These are phyloP conservation scores for Pholiota molesta DNA, from an alignment of 768 basidiomycete genomes.

Conservation along the genomic window DNA sequence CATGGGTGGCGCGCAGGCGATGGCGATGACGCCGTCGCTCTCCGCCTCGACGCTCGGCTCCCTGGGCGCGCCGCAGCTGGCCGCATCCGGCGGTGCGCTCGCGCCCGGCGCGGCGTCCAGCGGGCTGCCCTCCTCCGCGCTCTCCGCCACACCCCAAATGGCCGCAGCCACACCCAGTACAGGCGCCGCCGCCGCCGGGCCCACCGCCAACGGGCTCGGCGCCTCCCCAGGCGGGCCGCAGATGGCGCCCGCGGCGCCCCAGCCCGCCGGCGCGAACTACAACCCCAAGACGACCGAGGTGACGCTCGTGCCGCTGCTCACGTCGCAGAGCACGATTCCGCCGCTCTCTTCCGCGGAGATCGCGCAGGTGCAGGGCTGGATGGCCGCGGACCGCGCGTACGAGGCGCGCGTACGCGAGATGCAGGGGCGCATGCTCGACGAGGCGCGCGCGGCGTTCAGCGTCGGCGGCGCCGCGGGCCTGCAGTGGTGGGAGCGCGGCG, in stretches of 20 bases:
- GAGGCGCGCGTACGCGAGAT: conserved; percentile 50
- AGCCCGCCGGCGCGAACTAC: conserved; percentile 45
- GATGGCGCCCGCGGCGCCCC: conserved; percentile 31
- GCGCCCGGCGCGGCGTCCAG: background rate
- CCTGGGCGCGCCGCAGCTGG: background rate
- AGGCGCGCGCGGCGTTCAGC: conserved; percentile 48
- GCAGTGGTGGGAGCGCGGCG: conserved; percentile 44
- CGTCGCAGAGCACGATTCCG: conserved; percentile 57
- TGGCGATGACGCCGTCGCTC: conserved; percentile 6
- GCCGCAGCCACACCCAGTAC: conserved; percentile 2
- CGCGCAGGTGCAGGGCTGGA: conserved; percentile 58
- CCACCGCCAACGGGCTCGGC: conserved; percentile 11
- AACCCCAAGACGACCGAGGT: conserved; percentile 64
- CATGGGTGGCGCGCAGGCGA: conserved; percentile 6
- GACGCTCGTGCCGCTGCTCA: conserved; percentile 59
- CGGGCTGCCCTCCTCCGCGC: background rate
- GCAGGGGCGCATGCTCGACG: conserved; percentile 54
- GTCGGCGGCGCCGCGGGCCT: conserved; percentile 58
- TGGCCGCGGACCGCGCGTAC: conserved; percentile 63
- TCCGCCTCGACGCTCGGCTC: conserved; percentile 8
- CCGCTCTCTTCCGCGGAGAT: conserved; percentile 55
- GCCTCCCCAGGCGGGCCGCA: background rate
- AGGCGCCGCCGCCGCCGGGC: background rate
- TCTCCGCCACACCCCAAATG: background rate
- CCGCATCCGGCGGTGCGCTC: background rate